Evolutionary conservation across 192 early-diverging fungal species (phyloP), one percentile per base, ranked within the genome.

Genomic region (Allomyces macrogynus): DNA sequence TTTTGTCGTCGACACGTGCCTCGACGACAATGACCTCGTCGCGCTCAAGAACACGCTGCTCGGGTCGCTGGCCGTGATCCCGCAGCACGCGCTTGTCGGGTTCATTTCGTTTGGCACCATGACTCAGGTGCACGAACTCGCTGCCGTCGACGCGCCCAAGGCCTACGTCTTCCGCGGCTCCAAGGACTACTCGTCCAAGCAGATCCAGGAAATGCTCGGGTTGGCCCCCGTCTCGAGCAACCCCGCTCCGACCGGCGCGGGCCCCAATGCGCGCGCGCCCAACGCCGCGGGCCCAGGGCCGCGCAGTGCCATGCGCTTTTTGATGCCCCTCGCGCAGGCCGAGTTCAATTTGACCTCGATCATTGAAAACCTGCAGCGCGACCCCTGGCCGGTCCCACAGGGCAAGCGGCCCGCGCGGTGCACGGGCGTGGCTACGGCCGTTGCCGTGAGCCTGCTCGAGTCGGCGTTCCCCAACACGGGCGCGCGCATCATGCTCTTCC

Each of bases 61-160:
- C 24, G 85, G 93, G 64, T 86, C 86, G 63, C 75, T 99, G 66
- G 93, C 86, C 73, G 77, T 99, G 69, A 67, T 99, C 42, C 95
- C 95, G n/a, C 84, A 80, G 16, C 81, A 91, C 64, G 89, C 93
- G 22, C 83, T 92, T 66, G 91, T 99, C 49, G 95, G 95, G 43
- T 77, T 99, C 66, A 89, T 99, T 61, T 97, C 95, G 24, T 99
- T 80, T 74, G 95, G 95, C 20, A 95, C 93, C 3, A 99, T 97
- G 92, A 93, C 92, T 78, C 93, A 99, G 77, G 86, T 99, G 62
- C 92, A 97, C 74, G 95, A 99, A 77, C 78, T 99, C 23, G 95
- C 92, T 25, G 92, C 92, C 72, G 78, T 79, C 60, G 93, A 97
- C 43, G 97, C 93, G 68, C 92, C 92, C 63, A 99, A 99, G 72